Evolutionary conservation across 805 yeast genomes (phyloP), one percentile per base, ranked within the genome.

Genomic region (Cyberlindnera veronae): DNA sequence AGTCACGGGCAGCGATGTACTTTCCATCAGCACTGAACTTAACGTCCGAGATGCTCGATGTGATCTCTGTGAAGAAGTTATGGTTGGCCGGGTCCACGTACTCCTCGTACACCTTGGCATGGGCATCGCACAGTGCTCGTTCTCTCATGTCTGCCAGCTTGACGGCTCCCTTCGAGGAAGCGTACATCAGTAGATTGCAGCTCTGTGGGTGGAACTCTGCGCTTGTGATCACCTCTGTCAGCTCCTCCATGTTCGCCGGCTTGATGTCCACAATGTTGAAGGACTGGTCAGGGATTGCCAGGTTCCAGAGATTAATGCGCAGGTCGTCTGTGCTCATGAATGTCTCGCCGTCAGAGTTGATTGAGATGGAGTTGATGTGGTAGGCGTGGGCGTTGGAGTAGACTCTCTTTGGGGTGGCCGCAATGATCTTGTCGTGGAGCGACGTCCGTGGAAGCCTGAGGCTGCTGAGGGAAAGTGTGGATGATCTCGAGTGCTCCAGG

Each of bases 191-290:
- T 55, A 85, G 68, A 62, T 93, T 93, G 71, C 99, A 93, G 60
- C 81, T 81, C 33, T 70, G 66, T 13, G 99, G 99, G 63, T 95
- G 98, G 69, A 93, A 93, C 62, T 90, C 96, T 3, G 98, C 95
- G 57, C 90, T 77, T 14, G 99, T 93, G 50, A 93, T 91, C 38
- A 93, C 99, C 64, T 93, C 99, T 9, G 99, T 91, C 55, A 93
- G 76, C 67, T 93, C 99, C 69, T 93, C 99, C 99, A 93, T 95
- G 64, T 89, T 89, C 6, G 89, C 86, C 9, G 99, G 99, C 63
- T 95, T 89, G 58, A 93, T 93, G 66, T 93, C 99, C 43, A 93
- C 98, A 50, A 93, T 93, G 64, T 93, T 95, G 67, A 93, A 93
- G 55, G 90, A 79, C 67, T 91, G 96, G 64, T 91, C 96, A 16